phyloP scores from a whole-genome alignment of 2,329 filamentous ascomycete genomes.

The Rasamsonia emersonii region DNA sequence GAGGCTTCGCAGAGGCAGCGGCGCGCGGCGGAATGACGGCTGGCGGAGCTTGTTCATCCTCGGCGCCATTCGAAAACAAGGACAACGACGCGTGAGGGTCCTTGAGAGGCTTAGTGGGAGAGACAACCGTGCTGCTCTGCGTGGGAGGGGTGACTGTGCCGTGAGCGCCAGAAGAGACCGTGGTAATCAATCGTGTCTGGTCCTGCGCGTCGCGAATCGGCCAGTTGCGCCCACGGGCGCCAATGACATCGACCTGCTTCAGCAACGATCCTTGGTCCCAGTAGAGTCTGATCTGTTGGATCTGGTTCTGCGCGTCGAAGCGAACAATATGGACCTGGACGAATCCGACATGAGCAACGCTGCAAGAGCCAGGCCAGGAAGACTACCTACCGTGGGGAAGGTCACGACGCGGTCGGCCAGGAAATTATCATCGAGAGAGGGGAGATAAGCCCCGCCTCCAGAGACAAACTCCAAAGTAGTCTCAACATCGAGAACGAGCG shows the following conservation, averaged over 20 bases:
- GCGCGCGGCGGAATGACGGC: conserved; percentile 53
- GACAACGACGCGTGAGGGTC: conserved; percentile 42
- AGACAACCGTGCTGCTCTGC: conserved; percentile 1
- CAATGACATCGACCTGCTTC: conserved; percentile 90
- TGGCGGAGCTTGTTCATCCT: conserved; percentile 44
- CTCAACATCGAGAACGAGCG: conserved; percentile 68
- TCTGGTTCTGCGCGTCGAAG: conserved; percentile 69
- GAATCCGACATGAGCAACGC: conserved; percentile 7
- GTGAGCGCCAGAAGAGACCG: conserved; percentile 28
- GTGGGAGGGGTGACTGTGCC: conserved; percentile 10
- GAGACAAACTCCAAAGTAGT: conserved; percentile 73
- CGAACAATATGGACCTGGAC: conserved; percentile 75
- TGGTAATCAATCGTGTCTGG: conserved; percentile 67
- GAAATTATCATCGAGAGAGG: conserved; percentile 89
- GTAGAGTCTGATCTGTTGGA: conserved; percentile 75
- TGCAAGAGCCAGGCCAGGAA: not conserved
- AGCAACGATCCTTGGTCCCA: conserved; percentile 94
- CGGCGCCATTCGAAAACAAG: conserved; percentile 61
- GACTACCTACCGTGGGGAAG: conserved; percentile 64
- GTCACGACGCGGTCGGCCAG: conserved; percentile 70
- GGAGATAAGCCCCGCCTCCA: conserved; percentile 78
- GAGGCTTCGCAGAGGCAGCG: conserved; percentile 58
- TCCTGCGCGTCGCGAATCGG: conserved; percentile 83
- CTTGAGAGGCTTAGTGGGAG: conserved; percentile 34
- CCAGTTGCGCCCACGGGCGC: conserved; percentile 84